Evolutionary conservation across 768 basidiomycete species (phyloP).

Genomic region (Termitomyces sp.): DNA sequence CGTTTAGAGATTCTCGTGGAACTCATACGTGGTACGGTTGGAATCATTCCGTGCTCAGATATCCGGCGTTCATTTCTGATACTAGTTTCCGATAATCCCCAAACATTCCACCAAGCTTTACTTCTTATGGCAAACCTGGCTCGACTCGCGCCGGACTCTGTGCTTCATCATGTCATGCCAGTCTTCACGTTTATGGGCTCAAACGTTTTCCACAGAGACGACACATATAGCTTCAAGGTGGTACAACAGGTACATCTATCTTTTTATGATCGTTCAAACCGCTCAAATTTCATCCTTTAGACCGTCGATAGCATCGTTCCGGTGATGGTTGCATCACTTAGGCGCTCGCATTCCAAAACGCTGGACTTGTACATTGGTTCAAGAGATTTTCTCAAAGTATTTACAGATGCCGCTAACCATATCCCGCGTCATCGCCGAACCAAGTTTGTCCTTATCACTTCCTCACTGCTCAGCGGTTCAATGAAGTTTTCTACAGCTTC

Average conservation of each 20-base stretch:
- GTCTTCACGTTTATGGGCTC: constrained; percentile 99
- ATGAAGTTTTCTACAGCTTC: constrained; percentile 47
- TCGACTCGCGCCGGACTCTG: constrained; percentile 81
- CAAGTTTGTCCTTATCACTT: constrained; percentile 44
- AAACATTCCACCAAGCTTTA: constrained; percentile 90
- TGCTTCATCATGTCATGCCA: constrained; percentile 94
- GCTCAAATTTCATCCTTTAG: constrained; percentile 31
- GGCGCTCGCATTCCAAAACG: constrained; percentile 42
- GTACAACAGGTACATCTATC: constrained; percentile 69
- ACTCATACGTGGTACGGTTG: constrained; percentile 64
- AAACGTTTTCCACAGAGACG: constrained; percentile 95
- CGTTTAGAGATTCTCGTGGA: constrained; percentile 85
- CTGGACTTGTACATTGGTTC: constrained; percentile 65
- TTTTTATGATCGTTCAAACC: constrained; percentile 1
- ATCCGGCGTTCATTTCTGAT: constrained; percentile 1
- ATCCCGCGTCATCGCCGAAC: constrained; percentile 91
- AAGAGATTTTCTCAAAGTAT: constrained; percentile 81
- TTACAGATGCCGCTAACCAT: constrained; percentile 89
- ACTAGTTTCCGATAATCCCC: constrained; percentile 83
- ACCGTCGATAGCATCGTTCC: constrained; percentile 93
- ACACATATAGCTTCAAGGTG: constrained; percentile 91
- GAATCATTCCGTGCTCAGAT: background rate
- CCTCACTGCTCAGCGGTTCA: background rate
- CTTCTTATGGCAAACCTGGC: constrained; percentile 83
- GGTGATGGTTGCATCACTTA: constrained; percentile 81